Evolutionary conservation across 2,329 filamentous ascomycete genomes (phyloP).

Genomic region (Tolypocladium guangdongense): DNA sequence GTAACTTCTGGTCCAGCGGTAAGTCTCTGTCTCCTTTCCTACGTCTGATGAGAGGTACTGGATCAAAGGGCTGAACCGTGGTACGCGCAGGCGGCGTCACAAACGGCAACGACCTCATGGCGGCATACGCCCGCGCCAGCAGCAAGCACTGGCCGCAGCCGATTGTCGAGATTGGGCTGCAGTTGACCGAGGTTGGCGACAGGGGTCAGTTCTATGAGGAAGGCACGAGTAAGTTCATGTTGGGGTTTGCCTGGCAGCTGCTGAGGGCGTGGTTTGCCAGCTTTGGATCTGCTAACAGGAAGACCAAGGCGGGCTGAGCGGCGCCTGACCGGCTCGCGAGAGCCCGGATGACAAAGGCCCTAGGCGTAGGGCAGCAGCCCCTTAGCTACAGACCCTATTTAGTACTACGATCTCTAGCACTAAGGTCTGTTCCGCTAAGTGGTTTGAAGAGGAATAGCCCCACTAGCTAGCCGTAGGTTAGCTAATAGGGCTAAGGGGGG

Average conservation of each 20-base stretch:
- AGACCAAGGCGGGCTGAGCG: background rate
- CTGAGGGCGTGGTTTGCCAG: conserved; percentile 21
- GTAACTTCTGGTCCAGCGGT: conserved; percentile 45
- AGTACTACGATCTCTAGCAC: too few species aligned
- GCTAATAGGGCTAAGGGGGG: too few species aligned
- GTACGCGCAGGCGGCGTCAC: conserved; percentile 36
- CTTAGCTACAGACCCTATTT: too few species aligned
- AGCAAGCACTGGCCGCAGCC: conserved; percentile 30
- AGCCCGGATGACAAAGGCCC: too few species aligned
- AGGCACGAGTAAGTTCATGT: conserved; percentile 19
- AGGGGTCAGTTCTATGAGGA: conserved; percentile 31
- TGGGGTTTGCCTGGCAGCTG: conserved; percentile 26
- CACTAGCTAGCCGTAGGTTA: too few species aligned
- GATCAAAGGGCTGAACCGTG: background rate
- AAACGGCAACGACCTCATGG: conserved; percentile 45
- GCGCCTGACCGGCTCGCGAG: too few species aligned
- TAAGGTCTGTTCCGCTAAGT: too few species aligned
- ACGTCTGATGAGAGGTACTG: too few species aligned
- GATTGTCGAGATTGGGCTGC: conserved; percentile 31
- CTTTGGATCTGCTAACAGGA: background rate
- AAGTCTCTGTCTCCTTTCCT: conserved; percentile 10
- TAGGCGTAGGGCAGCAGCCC: too few species aligned
- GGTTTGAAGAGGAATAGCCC: too few species aligned
- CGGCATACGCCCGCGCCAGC: conserved; percentile 35
- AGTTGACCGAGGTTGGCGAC: conserved; percentile 37